These are phyloP conservation scores for Trichomonascus vanleenenianus DNA, from an alignment of 805 yeast species.

Conservation along the genomic window DNA sequence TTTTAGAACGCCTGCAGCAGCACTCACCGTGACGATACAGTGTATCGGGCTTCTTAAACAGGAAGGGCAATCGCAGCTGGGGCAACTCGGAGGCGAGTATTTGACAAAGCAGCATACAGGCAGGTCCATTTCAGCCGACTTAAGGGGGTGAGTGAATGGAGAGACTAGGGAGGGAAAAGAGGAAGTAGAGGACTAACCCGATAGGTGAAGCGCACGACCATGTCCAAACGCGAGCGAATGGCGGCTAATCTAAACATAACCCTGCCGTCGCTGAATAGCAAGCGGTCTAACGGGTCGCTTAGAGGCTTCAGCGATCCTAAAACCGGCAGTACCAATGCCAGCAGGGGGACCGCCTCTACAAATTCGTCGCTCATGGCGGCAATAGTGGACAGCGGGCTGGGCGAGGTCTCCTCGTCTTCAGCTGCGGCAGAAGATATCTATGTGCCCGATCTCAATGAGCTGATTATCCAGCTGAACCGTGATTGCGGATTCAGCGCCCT, in stretches of 20 bases:
- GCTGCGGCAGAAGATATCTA: background rate
- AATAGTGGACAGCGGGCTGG: no score
- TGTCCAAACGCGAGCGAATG: no score
- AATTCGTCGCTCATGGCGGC: no score
- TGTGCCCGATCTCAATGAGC: constrained; percentile 12
- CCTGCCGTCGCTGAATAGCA: background rate
- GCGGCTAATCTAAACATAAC: no score
- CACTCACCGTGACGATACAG: no score
- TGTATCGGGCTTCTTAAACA: no score
- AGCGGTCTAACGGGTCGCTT: background rate
- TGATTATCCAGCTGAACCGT: constrained; percentile 14
- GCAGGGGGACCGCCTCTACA: background rate
- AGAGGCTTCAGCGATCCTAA: no score
- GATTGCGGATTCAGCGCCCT: constrained; percentile 22
- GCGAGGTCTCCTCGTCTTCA: background rate
- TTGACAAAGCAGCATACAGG: background rate
- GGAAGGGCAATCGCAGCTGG: background rate
- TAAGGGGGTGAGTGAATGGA: background rate
- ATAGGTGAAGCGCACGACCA: no score
- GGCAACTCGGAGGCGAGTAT: background rate
- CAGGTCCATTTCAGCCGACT: background rate
- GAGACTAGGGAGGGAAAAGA: background rate
- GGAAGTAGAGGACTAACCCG: no score
- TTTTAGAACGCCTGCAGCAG: no score
- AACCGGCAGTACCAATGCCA: no score